phyloP scores from a whole-genome alignment of 805 yeast species.

The Yamadazyma philogaea region DNA sequence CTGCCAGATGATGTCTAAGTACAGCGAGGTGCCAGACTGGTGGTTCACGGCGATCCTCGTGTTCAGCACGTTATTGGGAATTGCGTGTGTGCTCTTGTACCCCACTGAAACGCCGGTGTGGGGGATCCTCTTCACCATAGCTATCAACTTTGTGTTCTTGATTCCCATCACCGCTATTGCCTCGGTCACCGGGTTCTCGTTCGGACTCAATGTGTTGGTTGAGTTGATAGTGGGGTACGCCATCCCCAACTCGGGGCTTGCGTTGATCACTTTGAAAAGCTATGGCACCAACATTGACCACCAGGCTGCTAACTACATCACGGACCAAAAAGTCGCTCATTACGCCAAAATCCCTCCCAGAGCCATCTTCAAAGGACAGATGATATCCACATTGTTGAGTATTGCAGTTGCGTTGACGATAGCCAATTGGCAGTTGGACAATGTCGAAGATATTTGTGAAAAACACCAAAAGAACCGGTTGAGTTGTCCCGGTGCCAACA shows the following conservation, averaged over 20 bases:
- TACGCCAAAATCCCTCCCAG: slow-evolving; percentile 64
- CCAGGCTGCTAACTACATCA: slow-evolving; percentile 58
- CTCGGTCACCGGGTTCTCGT: slow-evolving; percentile 58
- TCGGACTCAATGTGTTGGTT: slow-evolving; percentile 60
- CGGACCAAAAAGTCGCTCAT: slow-evolving; percentile 46
- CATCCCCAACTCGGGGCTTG: slow-evolving; percentile 57
- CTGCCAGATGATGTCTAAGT: slow-evolving; percentile 53
- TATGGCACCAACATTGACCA: slow-evolving; percentile 56
- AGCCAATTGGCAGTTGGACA: slow-evolving; percentile 40
- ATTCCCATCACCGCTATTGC: slow-evolving; percentile 61
- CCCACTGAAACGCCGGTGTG: slow-evolving; percentile 60
- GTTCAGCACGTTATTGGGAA: slow-evolving; percentile 41
- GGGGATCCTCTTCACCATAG: slow-evolving; percentile 57
- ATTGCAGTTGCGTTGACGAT: slow-evolving; percentile 32
- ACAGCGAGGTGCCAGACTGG: slow-evolving; percentile 73
- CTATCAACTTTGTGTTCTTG: slow-evolving; percentile 52
- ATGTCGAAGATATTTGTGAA: slow-evolving; percentile 35
- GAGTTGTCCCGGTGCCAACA: slow-evolving; percentile 44
- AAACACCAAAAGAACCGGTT: slow-evolving; percentile 33
- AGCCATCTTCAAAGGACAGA: slow-evolving; percentile 50
- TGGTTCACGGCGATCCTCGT: slow-evolving; percentile 54
- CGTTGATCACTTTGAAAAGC: slow-evolving; percentile 49
- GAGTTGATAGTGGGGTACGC: slow-evolving; percentile 66
- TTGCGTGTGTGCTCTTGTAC: slow-evolving; percentile 44
- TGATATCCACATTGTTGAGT: slow-evolving; percentile 34